Evolutionary conservation across 1,284 basidiomycete species (phyloP).

Genomic region (Pascua sp.): DNA sequence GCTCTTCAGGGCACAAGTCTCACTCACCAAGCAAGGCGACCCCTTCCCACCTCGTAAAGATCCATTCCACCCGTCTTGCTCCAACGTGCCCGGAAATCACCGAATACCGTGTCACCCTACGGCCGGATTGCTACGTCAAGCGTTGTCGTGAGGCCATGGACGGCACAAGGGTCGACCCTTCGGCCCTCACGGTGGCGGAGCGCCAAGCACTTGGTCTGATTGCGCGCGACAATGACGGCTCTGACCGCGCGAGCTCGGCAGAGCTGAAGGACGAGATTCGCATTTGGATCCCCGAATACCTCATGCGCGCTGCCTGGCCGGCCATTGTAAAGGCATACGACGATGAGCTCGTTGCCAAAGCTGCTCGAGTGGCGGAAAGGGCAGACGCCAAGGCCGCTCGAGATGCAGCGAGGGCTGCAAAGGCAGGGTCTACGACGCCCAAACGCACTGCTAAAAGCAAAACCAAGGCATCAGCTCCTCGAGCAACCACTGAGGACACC

Average conservation of each 20-base stretch:
- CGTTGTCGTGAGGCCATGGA: conserved; percentile 36
- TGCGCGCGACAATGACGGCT: not conserved
- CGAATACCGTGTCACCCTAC: conserved; percentile 41
- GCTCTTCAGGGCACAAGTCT: conserved; percentile 6
- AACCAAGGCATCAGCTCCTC: not conserved
- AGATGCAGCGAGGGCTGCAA: conserved; percentile 1
- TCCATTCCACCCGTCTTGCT: conserved; percentile 30
- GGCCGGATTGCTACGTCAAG: conserved; percentile 20
- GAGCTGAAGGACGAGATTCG: conserved; percentile 23
- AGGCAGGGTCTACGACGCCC: not conserved
- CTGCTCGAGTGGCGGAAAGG: not conserved
- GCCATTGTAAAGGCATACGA: conserved; percentile 26
- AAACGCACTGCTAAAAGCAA: not conserved
- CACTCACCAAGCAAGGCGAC: too few species aligned
- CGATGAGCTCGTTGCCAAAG: conserved; percentile 24
- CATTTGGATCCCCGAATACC: conserved; percentile 34
- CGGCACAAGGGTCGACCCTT: conserved; percentile 34
- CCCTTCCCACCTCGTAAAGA: conserved; percentile 26
- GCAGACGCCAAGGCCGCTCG: not conserved
- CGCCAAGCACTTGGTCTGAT: conserved; percentile 29
- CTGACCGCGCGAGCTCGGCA: too few species aligned
- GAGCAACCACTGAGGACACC: not conserved
- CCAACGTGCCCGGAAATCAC: conserved; percentile 28
- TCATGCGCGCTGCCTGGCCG: conserved; percentile 35
- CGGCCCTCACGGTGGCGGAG: conserved; percentile 16